Conservation (phyloP, 768 basidiomycete species). For the Xanthoconium stramineum region DNA sequence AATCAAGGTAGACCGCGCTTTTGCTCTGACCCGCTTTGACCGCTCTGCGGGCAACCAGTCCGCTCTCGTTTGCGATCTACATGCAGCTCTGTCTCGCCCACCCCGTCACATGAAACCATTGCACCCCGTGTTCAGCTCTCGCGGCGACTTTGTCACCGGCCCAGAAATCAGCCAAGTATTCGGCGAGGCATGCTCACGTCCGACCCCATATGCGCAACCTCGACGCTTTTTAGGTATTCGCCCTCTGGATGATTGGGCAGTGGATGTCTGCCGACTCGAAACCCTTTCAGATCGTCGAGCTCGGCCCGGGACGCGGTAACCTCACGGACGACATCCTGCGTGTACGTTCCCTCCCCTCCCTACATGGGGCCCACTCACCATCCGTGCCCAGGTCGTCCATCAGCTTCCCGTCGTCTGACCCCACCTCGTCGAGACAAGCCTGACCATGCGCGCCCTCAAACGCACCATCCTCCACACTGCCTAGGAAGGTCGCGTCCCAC, state of each 20-base stretch:
- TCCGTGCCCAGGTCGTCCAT: constrained; percentile 43
- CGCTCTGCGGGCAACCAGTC: constrained; percentile 70
- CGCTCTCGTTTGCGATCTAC: constrained; percentile 83
- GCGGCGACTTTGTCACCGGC: constrained; percentile 94
- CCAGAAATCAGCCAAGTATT: constrained; percentile 97
- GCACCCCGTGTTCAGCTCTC: constrained; percentile 75
- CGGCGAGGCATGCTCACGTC: constrained; percentile 71
- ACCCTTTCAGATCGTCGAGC: constrained; percentile 73
- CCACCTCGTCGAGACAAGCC: constrained; percentile 81
- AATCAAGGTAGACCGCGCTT: constrained; percentile 51
- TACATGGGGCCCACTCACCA: background rate
- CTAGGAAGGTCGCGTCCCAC: constrained; percentile 30
- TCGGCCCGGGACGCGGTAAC: constrained; percentile 93
- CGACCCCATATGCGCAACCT: background rate
- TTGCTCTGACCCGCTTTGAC: background rate
- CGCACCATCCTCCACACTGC: constrained; percentile 42
- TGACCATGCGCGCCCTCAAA: constrained; percentile 63
- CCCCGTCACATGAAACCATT: constrained; percentile 74
- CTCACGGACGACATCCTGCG: constrained; percentile 86
- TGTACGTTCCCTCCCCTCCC: constrained; percentile 38
- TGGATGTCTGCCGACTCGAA: constrained; percentile 58
- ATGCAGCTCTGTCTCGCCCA: constrained; percentile 91
- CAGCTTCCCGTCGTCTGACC: constrained; percentile 40
- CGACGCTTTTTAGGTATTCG: constrained; percentile 61
- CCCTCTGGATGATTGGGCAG: constrained; percentile 79